Evolutionary conservation across 805 yeast species (phyloP).

Genomic region (Saccharomycopsis microspora): DNA sequence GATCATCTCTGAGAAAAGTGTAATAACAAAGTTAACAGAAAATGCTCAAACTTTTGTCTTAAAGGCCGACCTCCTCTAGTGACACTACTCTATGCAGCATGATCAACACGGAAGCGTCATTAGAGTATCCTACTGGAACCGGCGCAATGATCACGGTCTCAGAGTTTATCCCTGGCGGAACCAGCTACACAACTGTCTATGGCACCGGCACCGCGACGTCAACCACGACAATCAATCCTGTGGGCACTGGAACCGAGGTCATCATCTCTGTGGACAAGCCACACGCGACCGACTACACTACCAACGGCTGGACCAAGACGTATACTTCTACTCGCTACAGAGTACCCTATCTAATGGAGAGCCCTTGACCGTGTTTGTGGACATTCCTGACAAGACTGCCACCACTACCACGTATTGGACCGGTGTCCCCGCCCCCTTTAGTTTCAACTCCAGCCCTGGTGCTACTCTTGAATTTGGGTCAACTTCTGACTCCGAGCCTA

Average conservation of each 20-base stretch:
- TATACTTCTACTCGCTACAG: too few relatives aligned
- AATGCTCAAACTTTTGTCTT: too few relatives aligned
- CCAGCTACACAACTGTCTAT: background rate
- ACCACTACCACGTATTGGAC: background rate
- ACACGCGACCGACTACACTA: background rate
- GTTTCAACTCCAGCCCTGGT: too few relatives aligned
- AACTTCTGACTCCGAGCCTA: too few relatives aligned
- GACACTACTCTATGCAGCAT: too few relatives aligned
- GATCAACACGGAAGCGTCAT: too few relatives aligned
- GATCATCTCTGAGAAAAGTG: too few relatives aligned
- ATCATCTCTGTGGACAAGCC: background rate
- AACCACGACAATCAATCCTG: slow-evolving; percentile 2
- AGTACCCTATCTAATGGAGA: too few relatives aligned
- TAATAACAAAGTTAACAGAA: too few relatives aligned
- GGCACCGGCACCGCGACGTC: slow-evolving; percentile 3
- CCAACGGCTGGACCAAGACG: background rate
- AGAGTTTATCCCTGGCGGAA: background rate
- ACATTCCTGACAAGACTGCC: background rate
- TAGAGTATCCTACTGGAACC: background rate
- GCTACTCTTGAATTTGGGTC: background rate
- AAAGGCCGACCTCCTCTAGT: too few relatives aligned
- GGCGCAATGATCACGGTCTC: background rate
- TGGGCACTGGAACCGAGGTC: background rate
- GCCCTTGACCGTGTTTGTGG: background rate
- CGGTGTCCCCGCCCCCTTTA: background rate